Evolutionary conservation across 495 filamentous ascomycete genomes (phyloP), one percentile per base, ranked within the genome.

Genomic region (Endocarpon pusillum): DNA sequence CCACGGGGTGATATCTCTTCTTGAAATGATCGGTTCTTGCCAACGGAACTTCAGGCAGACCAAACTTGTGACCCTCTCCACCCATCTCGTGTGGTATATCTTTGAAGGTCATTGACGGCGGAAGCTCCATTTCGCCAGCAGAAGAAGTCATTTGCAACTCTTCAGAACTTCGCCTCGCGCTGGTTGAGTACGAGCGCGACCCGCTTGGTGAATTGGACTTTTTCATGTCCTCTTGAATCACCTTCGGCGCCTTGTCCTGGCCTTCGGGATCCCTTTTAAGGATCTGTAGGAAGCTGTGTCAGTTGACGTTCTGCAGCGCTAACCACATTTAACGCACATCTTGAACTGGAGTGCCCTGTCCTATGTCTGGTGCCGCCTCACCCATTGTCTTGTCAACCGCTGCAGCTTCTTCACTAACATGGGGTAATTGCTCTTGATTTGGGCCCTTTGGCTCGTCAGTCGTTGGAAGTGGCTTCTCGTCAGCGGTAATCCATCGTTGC

Each of bases 41-140:
- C 14, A 83, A 51, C 14, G 75, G 69, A 17, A 73, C 54, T n/a
- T 59, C 51, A 6, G 87, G 87, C 39, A 79, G 55, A 3, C 63
- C 66, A 49, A 77, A 94, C 44, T 84, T 89, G 45, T 81, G 61
- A 16, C 81, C 83, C 15, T n/a, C n/a, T n/a, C n/a, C n/a, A n/a
- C n/a, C n/a, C n/a, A n/a, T n/a, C n/a, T n/a, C n/a, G n/a, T n/a
- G n/a, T n/a, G n/a, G n/a, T n/a, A n/a, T n/a, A n/a, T n/a, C n/a
- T n/a, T n/a, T n/a, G n/a, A n/a, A n/a, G n/a, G n/a, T n/a, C n/a
- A n/a, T n/a, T n/a, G n/a, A n/a, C n/a, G n/a, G n/a, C n/a, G n/a
- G n/a, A n/a, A n/a, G n/a, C n/a, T n/a, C n/a, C n/a, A n/a, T n/a
- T n/a, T n/a, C n/a, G n/a, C n/a, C n/a, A n/a, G n/a, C n/a, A n/a